A percentile compares a stretch with the other conserved stretches of the same genome.
Evolutionary conservation across 75 land plant genomes (phyloP).

Genomic region (Pseudotsuga menziesii): DNA sequence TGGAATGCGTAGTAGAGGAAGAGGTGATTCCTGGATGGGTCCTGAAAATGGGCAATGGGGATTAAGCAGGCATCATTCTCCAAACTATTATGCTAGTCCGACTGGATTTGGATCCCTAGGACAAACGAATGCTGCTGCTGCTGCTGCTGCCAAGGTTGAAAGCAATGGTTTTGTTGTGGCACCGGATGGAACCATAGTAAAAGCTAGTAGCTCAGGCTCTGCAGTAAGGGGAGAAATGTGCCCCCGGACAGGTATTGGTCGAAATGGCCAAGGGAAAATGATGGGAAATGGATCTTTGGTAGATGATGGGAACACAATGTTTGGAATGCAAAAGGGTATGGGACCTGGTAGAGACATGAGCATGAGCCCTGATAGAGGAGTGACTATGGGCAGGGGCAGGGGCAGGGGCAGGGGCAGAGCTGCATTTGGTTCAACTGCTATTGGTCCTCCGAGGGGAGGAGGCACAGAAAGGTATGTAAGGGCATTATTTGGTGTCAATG

Average conservation of each 20-base stretch:
- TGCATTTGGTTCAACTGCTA: background rate
- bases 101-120: conserved; percentile 26
- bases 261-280: conserved; percentile 11
- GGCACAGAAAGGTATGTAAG: conserved; percentile 19
- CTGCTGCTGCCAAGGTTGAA: conserved; percentile 62
- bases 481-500: conserved; percentile 17
- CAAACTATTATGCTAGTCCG: conserved; percentile 19
- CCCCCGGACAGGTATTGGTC: conserved; percentile 21
- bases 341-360: background rate
- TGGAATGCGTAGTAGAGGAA: conserved; percentile 32
- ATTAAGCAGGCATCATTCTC: conserved; percentile 32
- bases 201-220: conserved; percentile 22
- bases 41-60: conserved; percentile 10
- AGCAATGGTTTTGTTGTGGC: conserved; percentile 66
- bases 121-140: conserved; percentile 46
- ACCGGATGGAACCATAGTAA: conserved; percentile 51
- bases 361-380: conserved; percentile 8
- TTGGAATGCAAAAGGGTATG: conserved; percentile 16
- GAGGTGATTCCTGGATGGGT: conserved; percentile 18
- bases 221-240: conserved; percentile 9
- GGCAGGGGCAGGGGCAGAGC: conserved; percentile 8
- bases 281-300: conserved; percentile 21
- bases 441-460: background rate
- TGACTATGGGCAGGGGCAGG: background rate
- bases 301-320: conserved; percentile 14